A percentile compares a stretch with the other conserved stretches of the same genome.
These are phyloP conservation scores for Tagetes erecta DNA, from an alignment of 129 eudicot species.

Conservation along the genomic window DNA sequence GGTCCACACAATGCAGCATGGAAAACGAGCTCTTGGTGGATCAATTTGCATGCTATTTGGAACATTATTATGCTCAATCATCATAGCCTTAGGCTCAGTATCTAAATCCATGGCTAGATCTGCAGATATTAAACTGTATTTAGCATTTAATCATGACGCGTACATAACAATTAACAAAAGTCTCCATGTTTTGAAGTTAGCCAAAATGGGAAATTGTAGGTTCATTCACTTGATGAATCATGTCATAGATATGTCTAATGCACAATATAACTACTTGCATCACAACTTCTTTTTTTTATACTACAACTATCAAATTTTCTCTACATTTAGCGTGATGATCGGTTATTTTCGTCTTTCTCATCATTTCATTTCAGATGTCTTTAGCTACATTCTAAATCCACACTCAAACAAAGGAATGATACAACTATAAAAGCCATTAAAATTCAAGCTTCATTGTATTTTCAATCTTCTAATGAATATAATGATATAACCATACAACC, in stretches of 20 bases:
- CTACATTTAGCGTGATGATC: neutral
- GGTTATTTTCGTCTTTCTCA: neutral
- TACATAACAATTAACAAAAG: neutral
- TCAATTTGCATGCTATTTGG: conserved; percentile 52
- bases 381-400: too few relatives aligned
- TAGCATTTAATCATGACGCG: conserved; percentile 6
- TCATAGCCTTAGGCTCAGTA: conserved; percentile 34
- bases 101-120: conserved; percentile 33
- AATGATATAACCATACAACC: too few relatives aligned
- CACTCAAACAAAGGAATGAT: too few relatives aligned
- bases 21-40: conserved; percentile 74
- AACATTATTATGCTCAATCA: conserved; percentile 44
- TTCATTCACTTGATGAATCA: neutral
- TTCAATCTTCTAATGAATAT: neutral
- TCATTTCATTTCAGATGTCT: neutral
- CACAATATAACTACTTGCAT: neutral
- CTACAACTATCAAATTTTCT: neutral
- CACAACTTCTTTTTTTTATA: neutral
- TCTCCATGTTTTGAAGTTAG: conserved; percentile 7
- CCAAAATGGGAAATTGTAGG: neutral
- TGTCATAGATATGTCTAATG: neutral
- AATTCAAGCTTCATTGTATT: neutral
- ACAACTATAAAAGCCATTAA: neutral
- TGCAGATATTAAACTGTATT: conserved; percentile 19
- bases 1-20: conserved; percentile 87